Evolutionary conservation across 129 eudicot genomes (phyloP).

Genomic region (Deinandra increscens): DNA sequence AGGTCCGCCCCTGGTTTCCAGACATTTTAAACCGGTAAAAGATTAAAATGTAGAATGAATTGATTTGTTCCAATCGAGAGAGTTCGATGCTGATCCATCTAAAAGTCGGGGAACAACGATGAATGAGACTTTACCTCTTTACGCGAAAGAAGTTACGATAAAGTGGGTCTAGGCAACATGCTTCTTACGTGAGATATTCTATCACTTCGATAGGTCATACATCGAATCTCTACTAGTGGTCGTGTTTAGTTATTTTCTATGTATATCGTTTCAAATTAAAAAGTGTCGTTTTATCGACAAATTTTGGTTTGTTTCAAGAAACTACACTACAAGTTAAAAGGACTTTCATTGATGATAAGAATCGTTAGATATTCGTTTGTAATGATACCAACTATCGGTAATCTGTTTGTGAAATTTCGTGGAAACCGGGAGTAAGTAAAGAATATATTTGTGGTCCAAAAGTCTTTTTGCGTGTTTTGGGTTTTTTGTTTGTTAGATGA

Average conservation of each 20-base stretch:
- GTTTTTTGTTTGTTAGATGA: neutral
- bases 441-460: conserved; percentile 19
- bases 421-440: neutral
- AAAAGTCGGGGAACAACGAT: neutral
- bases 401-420: no score
- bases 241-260: neutral
- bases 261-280: neutral
- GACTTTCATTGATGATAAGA: no score
- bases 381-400: no score
- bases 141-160: neutral
- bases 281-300: neutral
- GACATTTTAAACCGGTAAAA: neutral
- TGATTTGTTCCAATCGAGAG: conserved; percentile 10
- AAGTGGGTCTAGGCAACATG: neutral
- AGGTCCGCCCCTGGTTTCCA: no score
- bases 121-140: conserved; percentile 5
- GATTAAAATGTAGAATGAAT: neutral
- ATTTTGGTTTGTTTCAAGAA: neutral
- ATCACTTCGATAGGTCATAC: neutral
- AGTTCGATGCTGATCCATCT: conserved; percentile 4
- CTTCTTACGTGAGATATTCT: conserved; percentile 2
- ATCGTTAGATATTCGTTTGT: no score
- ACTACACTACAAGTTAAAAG: neutral
- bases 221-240: conserved; percentile 10
- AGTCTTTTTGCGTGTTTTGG: neutral